These are phyloP conservation scores for Sporothrix globosa DNA, from an alignment of 2,329 filamentous ascomycete genomes.

Conservation along the genomic window DNA sequence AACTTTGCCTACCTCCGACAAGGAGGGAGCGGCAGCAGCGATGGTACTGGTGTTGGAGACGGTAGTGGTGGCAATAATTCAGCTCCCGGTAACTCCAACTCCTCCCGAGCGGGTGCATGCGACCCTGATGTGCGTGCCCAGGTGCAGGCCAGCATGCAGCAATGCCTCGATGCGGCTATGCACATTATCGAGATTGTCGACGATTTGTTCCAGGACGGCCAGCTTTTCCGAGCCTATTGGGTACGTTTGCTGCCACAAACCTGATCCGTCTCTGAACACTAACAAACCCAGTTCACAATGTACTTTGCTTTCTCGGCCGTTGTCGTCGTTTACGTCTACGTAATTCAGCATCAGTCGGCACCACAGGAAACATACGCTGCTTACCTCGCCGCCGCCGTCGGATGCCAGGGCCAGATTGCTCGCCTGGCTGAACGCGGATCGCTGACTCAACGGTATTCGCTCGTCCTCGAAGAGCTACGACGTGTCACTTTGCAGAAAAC, in stretches of 20 bases:
- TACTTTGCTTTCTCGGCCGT: conserved; percentile 53
- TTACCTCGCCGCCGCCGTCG: conserved; percentile 46
- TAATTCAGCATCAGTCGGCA: conserved; percentile 46
- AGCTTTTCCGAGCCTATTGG: conserved; percentile 30
- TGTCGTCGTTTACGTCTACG: conserved; percentile 51
- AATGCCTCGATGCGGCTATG: conserved; percentile 48
- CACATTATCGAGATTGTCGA: conserved; percentile 47
- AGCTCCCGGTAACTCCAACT: neutral
- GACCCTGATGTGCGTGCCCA: conserved; percentile 19
- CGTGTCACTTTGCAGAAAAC: conserved; percentile 23
- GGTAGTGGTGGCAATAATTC: neutral
- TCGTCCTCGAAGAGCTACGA: conserved; percentile 31
- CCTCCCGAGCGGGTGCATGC: neutral
- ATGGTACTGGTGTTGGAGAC: neutral
- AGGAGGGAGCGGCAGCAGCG: neutral
- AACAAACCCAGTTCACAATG: conserved; percentile 43
- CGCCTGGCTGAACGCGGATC: conserved; percentile 46
- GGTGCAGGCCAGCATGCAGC: conserved; percentile 25
- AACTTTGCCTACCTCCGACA: conserved; percentile 41
- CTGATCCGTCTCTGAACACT: neutral
- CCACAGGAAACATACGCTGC: conserved; percentile 40
- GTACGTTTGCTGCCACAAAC: neutral
- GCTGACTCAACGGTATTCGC: conserved; percentile 42
- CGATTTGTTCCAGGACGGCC: conserved; percentile 39
- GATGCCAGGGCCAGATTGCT: conserved; percentile 48